phyloP scores from a whole-genome alignment of 768 basidiomycete species.

The Tylopilus sp. region DNA sequence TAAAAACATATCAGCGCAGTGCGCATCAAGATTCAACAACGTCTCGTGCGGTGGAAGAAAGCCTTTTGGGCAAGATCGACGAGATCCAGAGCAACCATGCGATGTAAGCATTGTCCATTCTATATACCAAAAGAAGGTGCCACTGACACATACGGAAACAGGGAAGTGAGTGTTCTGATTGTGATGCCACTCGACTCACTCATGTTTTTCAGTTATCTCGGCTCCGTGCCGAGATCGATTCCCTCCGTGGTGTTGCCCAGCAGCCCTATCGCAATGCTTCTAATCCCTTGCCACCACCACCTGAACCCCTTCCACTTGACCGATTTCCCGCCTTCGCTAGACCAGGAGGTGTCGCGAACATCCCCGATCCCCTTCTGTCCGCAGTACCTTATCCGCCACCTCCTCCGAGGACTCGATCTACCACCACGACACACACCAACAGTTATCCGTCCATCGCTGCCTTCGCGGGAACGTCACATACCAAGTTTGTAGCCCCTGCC shows the following conservation, averaged over 20 bases:
- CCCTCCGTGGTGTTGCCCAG: constrained; percentile 32
- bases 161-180: constrained; percentile 27
- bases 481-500: constrained; percentile 12
- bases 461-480: constrained; percentile 11
- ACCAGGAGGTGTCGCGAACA: constrained; percentile 24
- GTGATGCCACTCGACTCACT: constrained; percentile 17
- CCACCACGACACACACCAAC: constrained; percentile 4
- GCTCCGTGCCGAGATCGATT: constrained; percentile 36
- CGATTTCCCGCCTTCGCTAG: constrained; percentile 41
- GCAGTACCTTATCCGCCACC: constrained; percentile 28
- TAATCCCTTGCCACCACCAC: constrained; percentile 58
- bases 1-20: constrained; percentile 27
- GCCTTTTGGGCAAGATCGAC: constrained; percentile 30
- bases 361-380: constrained; percentile 17
- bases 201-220: constrained; percentile 28
- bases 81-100: constrained; percentile 30
- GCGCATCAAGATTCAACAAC: constrained; percentile 34
- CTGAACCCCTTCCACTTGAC: constrained; percentile 47
- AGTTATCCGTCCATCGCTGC: constrained; percentile 11
- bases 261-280: constrained; percentile 30
- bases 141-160: constrained; percentile 16
- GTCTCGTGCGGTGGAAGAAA: constrained; percentile 35
- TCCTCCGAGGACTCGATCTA: constrained; percentile 18
- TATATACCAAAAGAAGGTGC: constrained; percentile 1
- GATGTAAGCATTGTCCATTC: constrained; percentile 21